phyloP scores from a whole-genome alignment of 495 filamentous ascomycete genomes.

The Penicillium canariense region DNA sequence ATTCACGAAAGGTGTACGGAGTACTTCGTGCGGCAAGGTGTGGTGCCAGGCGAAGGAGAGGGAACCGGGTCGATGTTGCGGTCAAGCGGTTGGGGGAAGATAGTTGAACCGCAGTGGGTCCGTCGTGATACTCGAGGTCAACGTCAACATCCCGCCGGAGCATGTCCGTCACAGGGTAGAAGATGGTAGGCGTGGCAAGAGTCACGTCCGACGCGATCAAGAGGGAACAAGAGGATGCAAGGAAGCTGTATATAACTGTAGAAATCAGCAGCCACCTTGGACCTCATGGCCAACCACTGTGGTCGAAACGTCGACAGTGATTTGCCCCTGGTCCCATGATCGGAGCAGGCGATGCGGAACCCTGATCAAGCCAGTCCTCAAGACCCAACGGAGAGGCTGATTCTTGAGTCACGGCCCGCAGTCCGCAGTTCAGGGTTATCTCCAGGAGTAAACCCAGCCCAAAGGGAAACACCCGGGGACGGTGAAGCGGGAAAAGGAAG shows the following conservation, averaged over 20 bases:
- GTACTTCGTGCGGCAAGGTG: not conserved
- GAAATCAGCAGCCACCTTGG: not conserved
- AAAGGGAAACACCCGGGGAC: no score
- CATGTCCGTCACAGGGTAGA: not conserved
- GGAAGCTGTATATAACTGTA: not conserved
- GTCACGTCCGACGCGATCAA: not conserved
- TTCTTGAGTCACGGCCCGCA: not conserved
- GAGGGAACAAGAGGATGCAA: not conserved
- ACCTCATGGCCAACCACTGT: not conserved
- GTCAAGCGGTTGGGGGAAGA: conserved; percentile 27
- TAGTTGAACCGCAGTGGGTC: conserved; percentile 25
- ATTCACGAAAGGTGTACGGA: not conserved
- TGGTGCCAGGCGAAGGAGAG: not conserved
- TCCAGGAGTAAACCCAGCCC: no score
- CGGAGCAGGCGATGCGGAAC: conserved; percentile 19
- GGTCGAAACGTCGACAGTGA: not conserved
- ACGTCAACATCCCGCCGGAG: not conserved
- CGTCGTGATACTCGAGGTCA: conserved; percentile 6
- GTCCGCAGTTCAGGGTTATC: not conserved
- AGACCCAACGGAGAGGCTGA: not conserved
- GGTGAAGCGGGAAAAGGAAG: not conserved
- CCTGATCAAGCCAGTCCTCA: conserved; percentile 14
- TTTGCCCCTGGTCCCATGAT: conserved; percentile 22
- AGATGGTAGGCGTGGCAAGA: no score
- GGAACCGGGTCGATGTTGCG: conserved; percentile 20